Conservation (phyloP, 2,329 filamentous ascomycete species). For the Rhynchosporium agropyri region DNA sequence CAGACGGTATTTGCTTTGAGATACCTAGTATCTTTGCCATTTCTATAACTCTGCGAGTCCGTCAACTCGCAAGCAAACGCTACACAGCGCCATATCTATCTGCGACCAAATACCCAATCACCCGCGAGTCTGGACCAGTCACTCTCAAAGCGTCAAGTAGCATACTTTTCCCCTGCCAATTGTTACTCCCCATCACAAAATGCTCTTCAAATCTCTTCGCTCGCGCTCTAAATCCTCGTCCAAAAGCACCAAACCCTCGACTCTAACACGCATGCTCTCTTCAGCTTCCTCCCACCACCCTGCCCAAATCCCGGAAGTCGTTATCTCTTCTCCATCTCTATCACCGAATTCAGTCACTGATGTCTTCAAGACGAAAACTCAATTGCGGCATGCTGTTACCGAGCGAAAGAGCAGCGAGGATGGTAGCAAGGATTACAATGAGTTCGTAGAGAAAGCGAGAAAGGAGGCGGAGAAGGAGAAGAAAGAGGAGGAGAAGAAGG, state of each 20-base stretch:
- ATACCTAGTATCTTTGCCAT: neutral
- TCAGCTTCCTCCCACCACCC: constrained; percentile 24
- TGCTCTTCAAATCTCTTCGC: constrained; percentile 35
- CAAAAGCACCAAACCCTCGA: constrained; percentile 27
- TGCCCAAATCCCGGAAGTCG: constrained; percentile 19
- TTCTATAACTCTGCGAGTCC: neutral
- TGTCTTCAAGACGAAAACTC: neutral
- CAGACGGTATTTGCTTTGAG: neutral
- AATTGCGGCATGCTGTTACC: neutral
- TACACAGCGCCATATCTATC: neutral
- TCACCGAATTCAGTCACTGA: neutral
- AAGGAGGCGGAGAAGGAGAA: constrained; percentile 29
- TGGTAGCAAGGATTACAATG: constrained; percentile 27
- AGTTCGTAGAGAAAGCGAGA: constrained; percentile 32
- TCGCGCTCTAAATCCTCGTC: constrained; percentile 31
- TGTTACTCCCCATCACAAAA: constrained; percentile 15
- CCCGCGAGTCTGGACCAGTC: neutral
- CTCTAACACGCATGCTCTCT: constrained; percentile 22
- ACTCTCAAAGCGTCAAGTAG: constrained; percentile 5
- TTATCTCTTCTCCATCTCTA: constrained; percentile 16
- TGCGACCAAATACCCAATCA: neutral
- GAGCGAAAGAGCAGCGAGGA: neutral
- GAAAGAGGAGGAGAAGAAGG: constrained; percentile 37
- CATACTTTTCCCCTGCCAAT: neutral
- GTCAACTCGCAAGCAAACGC: neutral